Percentiles rank a stretch among this genome's conserved stretches.
Evolutionary conservation across 2,329 filamentous ascomycete genomes (phyloP).

Genomic region (Aspergillus sp.): DNA sequence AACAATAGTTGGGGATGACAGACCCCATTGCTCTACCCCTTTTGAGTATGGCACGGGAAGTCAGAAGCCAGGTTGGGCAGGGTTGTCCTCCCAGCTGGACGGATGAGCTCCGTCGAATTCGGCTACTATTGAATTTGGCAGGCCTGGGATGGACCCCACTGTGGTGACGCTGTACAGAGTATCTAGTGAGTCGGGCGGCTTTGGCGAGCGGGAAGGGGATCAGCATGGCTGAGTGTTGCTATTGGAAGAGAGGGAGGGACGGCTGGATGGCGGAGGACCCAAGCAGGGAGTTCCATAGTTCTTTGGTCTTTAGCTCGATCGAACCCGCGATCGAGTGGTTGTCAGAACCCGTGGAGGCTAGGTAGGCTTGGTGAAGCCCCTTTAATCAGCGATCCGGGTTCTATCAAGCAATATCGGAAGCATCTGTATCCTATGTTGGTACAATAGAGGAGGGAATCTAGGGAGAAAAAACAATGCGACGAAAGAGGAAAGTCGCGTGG

Average conservation of each 20-base stretch:
- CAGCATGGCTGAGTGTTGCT: too few relatives aligned
- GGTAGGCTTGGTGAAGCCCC: background rate
- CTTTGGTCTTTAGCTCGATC: slow-evolving; percentile 8
- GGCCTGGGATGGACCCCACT: background rate
- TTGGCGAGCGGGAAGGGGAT: too few relatives aligned
- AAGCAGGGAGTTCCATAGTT: slow-evolving; percentile 1
- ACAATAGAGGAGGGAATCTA: too few relatives aligned
- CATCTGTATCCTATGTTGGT: too few relatives aligned
- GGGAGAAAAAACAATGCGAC: too few relatives aligned
- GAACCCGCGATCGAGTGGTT: slow-evolving; percentile 12
- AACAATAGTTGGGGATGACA: background rate
- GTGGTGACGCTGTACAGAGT: background rate
- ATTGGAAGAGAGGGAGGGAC: too few relatives aligned
- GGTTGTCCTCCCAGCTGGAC: background rate
- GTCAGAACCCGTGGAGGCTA: slow-evolving; percentile 14
- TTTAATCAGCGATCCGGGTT: background rate
- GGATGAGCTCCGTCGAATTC: slow-evolving; percentile 1
- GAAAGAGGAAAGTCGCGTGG: too few relatives aligned
- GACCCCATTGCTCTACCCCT: background rate
- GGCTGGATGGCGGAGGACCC: too few relatives aligned
- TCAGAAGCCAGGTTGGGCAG: background rate
- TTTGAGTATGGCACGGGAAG: background rate
- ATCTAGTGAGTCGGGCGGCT: too few relatives aligned
- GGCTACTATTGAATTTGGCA: background rate
- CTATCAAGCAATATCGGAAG: too few relatives aligned